A percentile compares a stretch with the other conserved stretches of the same genome.
Evolutionary conservation across 257 asterid genomes (phyloP).

Genomic region (Sherardia arvensis): DNA sequence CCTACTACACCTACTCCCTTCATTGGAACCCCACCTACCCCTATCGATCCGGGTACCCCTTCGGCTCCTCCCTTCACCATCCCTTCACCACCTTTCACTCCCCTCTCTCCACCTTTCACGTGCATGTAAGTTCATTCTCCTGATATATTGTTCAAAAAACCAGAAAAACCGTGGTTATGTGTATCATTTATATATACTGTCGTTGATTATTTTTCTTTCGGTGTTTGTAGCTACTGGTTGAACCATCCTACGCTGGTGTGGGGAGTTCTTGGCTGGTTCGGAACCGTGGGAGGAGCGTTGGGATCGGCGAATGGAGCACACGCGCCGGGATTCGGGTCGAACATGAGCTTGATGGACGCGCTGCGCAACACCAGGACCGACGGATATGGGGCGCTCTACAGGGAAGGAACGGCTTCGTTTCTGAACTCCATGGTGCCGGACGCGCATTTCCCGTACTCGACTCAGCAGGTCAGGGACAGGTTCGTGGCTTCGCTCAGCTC

Average conservation of each 20-base stretch:
- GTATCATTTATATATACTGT: no score
- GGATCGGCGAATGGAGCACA: not conserved
- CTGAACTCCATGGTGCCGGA: slow-evolving; percentile 71
- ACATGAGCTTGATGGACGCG: slow-evolving; percentile 54
- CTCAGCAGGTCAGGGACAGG: slow-evolving; percentile 58
- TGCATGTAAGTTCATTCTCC: slow-evolving; percentile 68
- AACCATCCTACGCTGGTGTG: slow-evolving; percentile 30
- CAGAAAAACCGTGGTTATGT: no score
- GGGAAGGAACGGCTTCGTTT: slow-evolving; percentile 90
- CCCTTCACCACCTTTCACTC: slow-evolving; percentile 68
- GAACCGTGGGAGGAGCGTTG: slow-evolving; percentile 21
- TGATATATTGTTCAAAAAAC: no score
- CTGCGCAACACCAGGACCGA: slow-evolving; percentile 58
- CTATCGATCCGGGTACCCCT: not conserved
- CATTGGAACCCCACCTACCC: slow-evolving; percentile 14
- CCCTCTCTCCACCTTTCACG: slow-evolving; percentile 80
- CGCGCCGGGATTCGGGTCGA: slow-evolving; percentile 37
- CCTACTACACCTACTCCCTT: slow-evolving; percentile 14
- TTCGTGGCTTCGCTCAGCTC: slow-evolving; percentile 59
- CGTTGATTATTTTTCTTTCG: not conserved
- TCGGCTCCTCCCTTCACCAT: slow-evolving; percentile 30
- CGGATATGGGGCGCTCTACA: slow-evolving; percentile 70
- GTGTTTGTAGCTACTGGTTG: slow-evolving; percentile 34
- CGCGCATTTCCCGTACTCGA: slow-evolving; percentile 56
- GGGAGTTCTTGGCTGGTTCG: slow-evolving; percentile 37